phyloP scores from a whole-genome alignment of 1,284 basidiomycete genomes.

The Ustilago trichophora region DNA sequence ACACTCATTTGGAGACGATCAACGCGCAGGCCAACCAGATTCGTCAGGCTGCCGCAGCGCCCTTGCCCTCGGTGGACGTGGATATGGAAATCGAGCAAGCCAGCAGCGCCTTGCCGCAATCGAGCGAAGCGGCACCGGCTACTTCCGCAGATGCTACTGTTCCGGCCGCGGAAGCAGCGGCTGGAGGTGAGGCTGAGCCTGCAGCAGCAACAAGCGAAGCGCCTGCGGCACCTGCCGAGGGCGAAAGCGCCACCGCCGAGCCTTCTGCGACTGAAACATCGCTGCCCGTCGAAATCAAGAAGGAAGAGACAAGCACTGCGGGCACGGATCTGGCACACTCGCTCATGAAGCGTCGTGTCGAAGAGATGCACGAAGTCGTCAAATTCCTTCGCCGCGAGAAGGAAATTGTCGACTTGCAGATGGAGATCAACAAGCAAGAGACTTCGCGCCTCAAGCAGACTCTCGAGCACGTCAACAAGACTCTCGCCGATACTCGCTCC shows the following conservation, averaged over 20 bases:
- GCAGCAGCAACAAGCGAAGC: not conserved
- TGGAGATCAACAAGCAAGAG: slow-evolving; percentile 86
- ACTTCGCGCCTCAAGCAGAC: slow-evolving; percentile 78
- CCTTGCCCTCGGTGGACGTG: slow-evolving; percentile 55
- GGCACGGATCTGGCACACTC: slow-evolving; percentile 33
- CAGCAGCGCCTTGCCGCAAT: slow-evolving; percentile 26
- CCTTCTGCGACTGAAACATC: not conserved
- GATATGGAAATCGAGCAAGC: slow-evolving; percentile 39
- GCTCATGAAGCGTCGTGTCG: slow-evolving; percentile 38
- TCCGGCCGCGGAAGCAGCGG: slow-evolving; percentile 5
- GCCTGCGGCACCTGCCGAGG: slow-evolving; percentile 2
- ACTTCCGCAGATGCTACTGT: too few species aligned
- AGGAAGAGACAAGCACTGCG: slow-evolving; percentile 11
- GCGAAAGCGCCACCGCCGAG: not conserved
- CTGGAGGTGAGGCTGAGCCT: not conserved
- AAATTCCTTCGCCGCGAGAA: slow-evolving; percentile 86
- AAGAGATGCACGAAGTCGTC: slow-evolving; percentile 77
- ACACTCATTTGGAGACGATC: slow-evolving; percentile 85
- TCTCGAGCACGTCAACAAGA: slow-evolving; percentile 77
- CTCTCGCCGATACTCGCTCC: slow-evolving; percentile 75
- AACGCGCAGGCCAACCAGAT: slow-evolving; percentile 82
- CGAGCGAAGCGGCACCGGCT: slow-evolving; percentile 68
- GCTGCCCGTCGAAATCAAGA: slow-evolving; percentile 9
- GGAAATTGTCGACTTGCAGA: slow-evolving; percentile 85
- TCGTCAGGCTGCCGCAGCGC: slow-evolving; percentile 69